These are phyloP conservation scores for Acanthochlamys bracteata DNA, from an alignment of 106 monocot species.

Conservation along the genomic window DNA sequence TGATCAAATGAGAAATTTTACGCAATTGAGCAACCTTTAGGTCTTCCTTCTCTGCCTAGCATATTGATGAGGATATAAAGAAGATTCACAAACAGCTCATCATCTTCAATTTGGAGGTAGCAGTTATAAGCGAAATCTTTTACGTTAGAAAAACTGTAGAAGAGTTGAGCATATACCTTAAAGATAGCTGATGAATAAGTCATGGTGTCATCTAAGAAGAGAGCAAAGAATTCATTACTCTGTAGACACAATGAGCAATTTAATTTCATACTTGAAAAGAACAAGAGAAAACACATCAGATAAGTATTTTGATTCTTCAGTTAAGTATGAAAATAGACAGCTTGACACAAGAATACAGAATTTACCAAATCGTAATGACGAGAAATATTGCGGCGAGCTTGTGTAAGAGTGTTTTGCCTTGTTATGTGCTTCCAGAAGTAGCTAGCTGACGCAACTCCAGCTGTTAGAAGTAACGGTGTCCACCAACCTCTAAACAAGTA, in stretches of 20 bases:
- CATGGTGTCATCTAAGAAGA: conserved; percentile 96
- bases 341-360: too few relatives aligned
- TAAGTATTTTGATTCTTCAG: too few relatives aligned
- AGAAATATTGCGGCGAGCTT: conserved; percentile 87
- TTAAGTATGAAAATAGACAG: too few relatives aligned
- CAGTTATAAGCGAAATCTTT: too few relatives aligned
- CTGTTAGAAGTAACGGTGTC: conserved; percentile 78
- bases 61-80: not conserved
- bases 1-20: conserved; percentile 68
- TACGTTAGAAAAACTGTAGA: too few relatives aligned
- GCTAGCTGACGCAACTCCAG: conserved; percentile 59
- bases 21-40: conserved; percentile 73
- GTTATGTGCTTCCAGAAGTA: conserved; percentile 76
- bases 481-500: conserved; percentile 72
- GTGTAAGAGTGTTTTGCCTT: conserved; percentile 62
- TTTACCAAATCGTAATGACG: conserved; percentile 94
- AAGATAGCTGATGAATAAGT: conserved; percentile 93
- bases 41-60: conserved; percentile 62
- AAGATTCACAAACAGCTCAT: too few relatives aligned
- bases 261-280: not conserved
- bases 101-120: too few relatives aligned
- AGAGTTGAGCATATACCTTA: conserved; percentile 30
- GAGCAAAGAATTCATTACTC: conserved; percentile 94
- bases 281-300: too few relatives aligned
- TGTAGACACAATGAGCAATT: conserved; percentile 16